A percentile compares a stretch with the other conserved stretches of the same genome.
Conservation (phyloP, 768 basidiomycete species). For the Hericium rajendrae region DNA sequence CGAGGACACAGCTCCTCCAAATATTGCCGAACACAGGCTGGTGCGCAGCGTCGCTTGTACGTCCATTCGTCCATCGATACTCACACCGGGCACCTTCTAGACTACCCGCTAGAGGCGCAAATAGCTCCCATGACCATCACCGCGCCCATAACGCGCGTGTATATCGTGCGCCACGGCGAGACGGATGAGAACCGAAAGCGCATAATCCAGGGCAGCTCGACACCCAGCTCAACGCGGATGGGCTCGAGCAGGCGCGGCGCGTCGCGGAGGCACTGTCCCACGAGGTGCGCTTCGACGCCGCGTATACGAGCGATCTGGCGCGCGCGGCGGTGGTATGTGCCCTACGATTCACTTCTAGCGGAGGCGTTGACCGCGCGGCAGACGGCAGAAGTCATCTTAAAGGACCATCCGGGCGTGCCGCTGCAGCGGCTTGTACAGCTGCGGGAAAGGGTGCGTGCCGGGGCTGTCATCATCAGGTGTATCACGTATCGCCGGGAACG, state of each 20-base stretch:
- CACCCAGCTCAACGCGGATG: slow-evolving; percentile 52
- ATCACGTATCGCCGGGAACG: too few relatives aligned
- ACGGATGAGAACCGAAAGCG: slow-evolving; percentile 55
- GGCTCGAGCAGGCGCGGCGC: slow-evolving; percentile 46
- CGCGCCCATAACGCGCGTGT: slow-evolving; percentile 36
- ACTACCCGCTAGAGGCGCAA: not conserved
- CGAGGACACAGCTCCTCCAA: too few relatives aligned
- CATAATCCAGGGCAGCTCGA: slow-evolving; percentile 75
- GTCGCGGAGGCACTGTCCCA: slow-evolving; percentile 43
- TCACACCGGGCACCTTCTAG: not conserved
- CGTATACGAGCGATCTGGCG: slow-evolving; percentile 63
- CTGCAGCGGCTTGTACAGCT: slow-evolving; percentile 38
- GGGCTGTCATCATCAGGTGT: too few relatives aligned
- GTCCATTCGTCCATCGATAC: not conserved
- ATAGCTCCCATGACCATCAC: not conserved
- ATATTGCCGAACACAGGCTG: too few relatives aligned
- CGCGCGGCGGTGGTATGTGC: slow-evolving; percentile 54
- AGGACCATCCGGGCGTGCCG: slow-evolving; percentile 37
- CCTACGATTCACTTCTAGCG: not conserved
- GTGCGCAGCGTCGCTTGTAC: too few relatives aligned
- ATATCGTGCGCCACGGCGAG: slow-evolving; percentile 72
- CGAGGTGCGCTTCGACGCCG: slow-evolving; percentile 43
- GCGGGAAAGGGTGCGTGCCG: slow-evolving; percentile 53
- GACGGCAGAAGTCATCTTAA: slow-evolving; percentile 61
- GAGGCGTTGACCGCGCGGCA: slow-evolving; percentile 17